A percentile compares a stretch with the other conserved stretches of the same genome.
phyloP scores from a whole-genome alignment of 176 grass and related monocot genomes.

The Musa schizocarpa region DNA sequence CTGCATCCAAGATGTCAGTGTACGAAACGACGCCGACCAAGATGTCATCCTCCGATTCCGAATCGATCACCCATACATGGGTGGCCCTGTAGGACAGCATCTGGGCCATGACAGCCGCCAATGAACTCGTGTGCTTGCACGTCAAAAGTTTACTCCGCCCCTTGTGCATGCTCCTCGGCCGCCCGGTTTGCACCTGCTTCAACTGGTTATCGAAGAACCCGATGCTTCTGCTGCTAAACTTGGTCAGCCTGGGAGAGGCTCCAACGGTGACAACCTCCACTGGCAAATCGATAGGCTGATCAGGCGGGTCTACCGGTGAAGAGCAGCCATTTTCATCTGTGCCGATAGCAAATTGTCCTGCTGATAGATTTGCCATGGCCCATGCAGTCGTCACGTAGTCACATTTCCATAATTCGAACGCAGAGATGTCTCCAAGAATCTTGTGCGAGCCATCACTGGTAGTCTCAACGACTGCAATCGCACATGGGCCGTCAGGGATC shows the following conservation, averaged over 20 bases:
- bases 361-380: constrained; percentile 72
- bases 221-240: constrained; percentile 81
- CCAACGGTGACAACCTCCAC: constrained; percentile 19
- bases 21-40: constrained; percentile 81
- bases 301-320: constrained; percentile 15
- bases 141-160: constrained; percentile 59
- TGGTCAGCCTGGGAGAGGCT: constrained; percentile 44
- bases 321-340: constrained; percentile 42
- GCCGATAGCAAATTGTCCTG: constrained; percentile 71
- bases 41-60: constrained; percentile 36
- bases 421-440: constrained; percentile 88
- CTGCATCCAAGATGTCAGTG: constrained; percentile 66
- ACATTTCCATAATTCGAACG: constrained; percentile 91
- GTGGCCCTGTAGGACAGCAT: constrained; percentile 83
- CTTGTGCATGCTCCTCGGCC: constrained; percentile 50
- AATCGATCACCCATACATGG: constrained; percentile 83
- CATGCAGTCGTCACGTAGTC: constrained; percentile 67
- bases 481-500: constrained; percentile 56
- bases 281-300: constrained; percentile 21
- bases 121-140: constrained; percentile 67
- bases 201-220: constrained; percentile 58
- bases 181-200: constrained; percentile 29
- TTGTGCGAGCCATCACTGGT: constrained; percentile 38
- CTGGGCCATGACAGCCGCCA: constrained; percentile 90
- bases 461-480: constrained; percentile 63